Percentiles rank a stretch among this genome's conserved stretches.
Conservation (phyloP, 2,329 filamentous ascomycete genomes). For the Trichoderma sp. region DNA sequence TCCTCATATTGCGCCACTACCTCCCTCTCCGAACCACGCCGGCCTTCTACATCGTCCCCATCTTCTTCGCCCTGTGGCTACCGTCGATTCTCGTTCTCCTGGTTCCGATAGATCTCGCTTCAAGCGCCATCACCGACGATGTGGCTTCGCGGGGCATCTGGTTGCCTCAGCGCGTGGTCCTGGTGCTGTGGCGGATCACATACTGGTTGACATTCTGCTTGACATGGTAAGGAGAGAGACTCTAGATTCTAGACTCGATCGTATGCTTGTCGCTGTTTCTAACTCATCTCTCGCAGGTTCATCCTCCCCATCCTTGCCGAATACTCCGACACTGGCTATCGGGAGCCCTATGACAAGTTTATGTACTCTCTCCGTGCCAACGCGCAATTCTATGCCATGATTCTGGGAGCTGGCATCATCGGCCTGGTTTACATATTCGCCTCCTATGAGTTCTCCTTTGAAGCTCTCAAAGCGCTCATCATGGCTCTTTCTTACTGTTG, state of each 20-base stretch:
- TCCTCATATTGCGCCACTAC: conserved; percentile 85
- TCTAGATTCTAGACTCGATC: too few relatives aligned
- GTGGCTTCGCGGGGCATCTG: conserved; percentile 76
- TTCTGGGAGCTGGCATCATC: conserved; percentile 66
- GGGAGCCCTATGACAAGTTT: conserved; percentile 76
- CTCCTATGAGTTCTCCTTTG: conserved; percentile 69
- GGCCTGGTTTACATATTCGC: conserved; percentile 83
- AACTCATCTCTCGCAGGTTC: conserved; percentile 53
- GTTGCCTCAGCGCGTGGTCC: conserved; percentile 73
- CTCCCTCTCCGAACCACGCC: conserved; percentile 88
- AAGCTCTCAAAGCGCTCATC: conserved; percentile 74
- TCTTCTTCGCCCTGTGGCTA: conserved; percentile 93
- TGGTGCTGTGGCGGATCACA: conserved; percentile 89
- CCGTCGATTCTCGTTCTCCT: conserved; percentile 88
- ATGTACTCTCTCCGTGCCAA: conserved; percentile 85
- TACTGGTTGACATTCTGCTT: conserved; percentile 97
- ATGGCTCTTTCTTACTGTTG: conserved; percentile 96
- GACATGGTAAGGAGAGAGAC: conserved; percentile 67
- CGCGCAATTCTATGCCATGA: conserved; percentile 81
- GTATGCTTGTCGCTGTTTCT: neutral
- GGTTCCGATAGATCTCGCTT: conserved; percentile 93
- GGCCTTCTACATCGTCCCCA: conserved; percentile 82
- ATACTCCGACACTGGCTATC: conserved; percentile 91
- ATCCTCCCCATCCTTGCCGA: conserved; percentile 91
- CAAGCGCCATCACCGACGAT: conserved; percentile 71